Evolutionary conservation across 2,329 filamentous ascomycete species (phyloP).

Genomic region (Corinectria fuckeliana): DNA sequence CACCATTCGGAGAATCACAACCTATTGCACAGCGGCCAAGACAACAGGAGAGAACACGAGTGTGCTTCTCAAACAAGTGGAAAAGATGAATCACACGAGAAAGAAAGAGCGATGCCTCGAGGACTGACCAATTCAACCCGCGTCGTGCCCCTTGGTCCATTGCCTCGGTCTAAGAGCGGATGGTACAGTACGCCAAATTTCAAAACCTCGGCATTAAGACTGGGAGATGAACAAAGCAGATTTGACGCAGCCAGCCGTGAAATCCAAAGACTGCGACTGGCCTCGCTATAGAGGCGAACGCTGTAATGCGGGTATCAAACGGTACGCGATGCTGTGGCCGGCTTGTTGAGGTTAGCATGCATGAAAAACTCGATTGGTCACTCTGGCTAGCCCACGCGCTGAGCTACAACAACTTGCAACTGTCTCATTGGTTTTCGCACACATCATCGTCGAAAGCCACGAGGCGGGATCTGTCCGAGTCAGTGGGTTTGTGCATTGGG

Average conservation of each 20-base stretch:
- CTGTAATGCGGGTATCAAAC: neutral
- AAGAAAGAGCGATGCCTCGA: neutral
- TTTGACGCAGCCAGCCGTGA: neutral
- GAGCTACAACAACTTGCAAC: neutral
- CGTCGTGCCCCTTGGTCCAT: neutral
- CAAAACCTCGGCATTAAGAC: neutral
- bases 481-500: conserved; percentile 8
- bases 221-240: neutral
- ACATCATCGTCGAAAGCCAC: neutral
- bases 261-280: neutral
- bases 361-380: neutral
- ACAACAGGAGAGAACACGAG: neutral
- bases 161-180: neutral
- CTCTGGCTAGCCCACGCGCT: neutral
- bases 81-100: neutral
- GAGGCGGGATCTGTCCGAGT: neutral
- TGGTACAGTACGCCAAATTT: neutral
- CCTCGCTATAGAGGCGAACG: neutral
- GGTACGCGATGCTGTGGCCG: neutral
- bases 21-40: neutral
- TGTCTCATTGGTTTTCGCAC: neutral
- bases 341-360: neutral
- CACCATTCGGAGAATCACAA: neutral
- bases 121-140: neutral
- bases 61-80: no score